These are phyloP conservation scores for Batrachochytrium dendrobatidis DNA, from an alignment of 371 early-diverging fungal species.

Conservation along the genomic window DNA sequence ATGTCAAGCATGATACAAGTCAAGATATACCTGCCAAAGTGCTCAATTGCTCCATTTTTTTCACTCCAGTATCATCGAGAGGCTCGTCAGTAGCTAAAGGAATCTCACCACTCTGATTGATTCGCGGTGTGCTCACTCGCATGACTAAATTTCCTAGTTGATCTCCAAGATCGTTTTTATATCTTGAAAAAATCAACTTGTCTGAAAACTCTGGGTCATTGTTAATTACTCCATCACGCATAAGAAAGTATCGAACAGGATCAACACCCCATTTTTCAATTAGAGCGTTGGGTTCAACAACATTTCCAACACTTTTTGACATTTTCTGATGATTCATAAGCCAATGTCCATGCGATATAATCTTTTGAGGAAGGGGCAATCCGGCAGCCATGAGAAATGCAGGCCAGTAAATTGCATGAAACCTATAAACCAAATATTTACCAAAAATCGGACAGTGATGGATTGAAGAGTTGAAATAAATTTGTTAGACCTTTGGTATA, in stretches of 20 bases:
- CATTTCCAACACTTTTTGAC: conserved; percentile 90
- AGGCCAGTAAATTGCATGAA: conserved; percentile 95
- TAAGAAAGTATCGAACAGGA: conserved; percentile 81
- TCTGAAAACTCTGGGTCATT: conserved; percentile 75
- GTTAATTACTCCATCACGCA: conserved; percentile 83
- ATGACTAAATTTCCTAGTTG: conserved; percentile 83
- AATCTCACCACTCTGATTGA: conserved; percentile 38
- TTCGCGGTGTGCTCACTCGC: conserved; percentile 48
- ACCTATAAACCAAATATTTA: conserved; percentile 34
- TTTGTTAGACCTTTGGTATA: conserved; percentile 6
- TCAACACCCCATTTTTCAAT: conserved; percentile 73
- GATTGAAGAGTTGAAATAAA: background rate
- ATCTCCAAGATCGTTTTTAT: conserved; percentile 71
- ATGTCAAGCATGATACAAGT: background rate
- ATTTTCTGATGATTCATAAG: conserved; percentile 80
- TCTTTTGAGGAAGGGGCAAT: conserved; percentile 65
- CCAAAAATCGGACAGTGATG: background rate
- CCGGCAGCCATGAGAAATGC: conserved; percentile 86
- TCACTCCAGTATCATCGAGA: too few species aligned
- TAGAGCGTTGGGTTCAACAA: conserved; percentile 72
- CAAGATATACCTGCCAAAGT: too few species aligned
- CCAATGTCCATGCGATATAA: conserved; percentile 93
- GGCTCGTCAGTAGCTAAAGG: background rate
- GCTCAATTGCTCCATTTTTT: too few species aligned
- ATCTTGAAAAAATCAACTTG: conserved; percentile 54